phyloP scores from a whole-genome alignment of 495 filamentous ascomycete species.

The Cladorrhinum samala region DNA sequence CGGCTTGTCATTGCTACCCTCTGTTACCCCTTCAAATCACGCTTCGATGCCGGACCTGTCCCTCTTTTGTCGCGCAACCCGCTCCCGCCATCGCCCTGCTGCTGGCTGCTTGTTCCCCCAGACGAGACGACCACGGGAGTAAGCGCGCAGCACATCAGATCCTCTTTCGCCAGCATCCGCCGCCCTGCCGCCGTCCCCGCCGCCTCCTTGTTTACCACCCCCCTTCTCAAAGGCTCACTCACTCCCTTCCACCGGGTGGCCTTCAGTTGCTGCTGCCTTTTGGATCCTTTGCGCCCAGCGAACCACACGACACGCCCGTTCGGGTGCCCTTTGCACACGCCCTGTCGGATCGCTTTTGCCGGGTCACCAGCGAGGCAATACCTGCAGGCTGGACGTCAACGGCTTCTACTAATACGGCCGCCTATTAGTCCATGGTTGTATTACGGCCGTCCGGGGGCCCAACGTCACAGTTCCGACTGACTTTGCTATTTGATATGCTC shows the following conservation, averaged over 20 bases:
- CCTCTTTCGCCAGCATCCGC: conserved; percentile 6
- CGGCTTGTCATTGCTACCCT: conserved; percentile 16
- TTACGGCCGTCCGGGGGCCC: conserved; percentile 20
- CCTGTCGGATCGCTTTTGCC: conserved; percentile 21
- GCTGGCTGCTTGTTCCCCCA: conserved; percentile 2
- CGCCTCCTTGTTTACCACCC: conserved; percentile 5
- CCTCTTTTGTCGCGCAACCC: conserved; percentile 10
- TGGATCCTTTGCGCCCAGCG: neutral
- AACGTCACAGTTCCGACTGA: conserved; percentile 23
- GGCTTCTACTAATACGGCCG: conserved; percentile 27
- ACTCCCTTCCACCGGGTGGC: neutral
- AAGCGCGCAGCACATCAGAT: conserved; percentile 11
- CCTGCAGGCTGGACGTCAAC: conserved; percentile 18
- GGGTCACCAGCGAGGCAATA: conserved; percentile 10
- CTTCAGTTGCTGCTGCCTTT: neutral
- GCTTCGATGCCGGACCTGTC: conserved; percentile 13
- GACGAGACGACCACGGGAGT: conserved; percentile 7
- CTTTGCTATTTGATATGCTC: neutral
- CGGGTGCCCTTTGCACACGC: neutral
- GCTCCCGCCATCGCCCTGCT: conserved; percentile 1
- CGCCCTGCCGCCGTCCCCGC: conserved; percentile 9
- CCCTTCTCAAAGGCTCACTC: neutral
- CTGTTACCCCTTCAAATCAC: conserved; percentile 17
- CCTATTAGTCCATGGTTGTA: conserved; percentile 21
- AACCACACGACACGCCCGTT: conserved; percentile 7